phyloP scores from a whole-genome alignment of 2,329 filamentous ascomycete species.

The Pyrenochaeta sp. region DNA sequence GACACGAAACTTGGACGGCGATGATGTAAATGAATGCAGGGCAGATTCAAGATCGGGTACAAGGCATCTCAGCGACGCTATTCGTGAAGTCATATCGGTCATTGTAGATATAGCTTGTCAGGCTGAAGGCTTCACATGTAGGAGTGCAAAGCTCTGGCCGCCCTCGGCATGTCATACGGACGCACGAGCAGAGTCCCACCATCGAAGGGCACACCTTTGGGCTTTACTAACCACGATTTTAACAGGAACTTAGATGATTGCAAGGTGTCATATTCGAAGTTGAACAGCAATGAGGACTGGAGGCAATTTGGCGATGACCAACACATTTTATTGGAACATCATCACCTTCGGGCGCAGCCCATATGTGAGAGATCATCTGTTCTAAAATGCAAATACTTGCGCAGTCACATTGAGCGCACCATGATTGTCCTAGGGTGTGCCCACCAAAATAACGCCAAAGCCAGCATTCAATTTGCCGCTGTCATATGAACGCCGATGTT shows the following conservation, averaged over 20 bases:
- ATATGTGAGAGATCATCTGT: background rate
- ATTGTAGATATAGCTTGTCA: slow-evolving; percentile 9
- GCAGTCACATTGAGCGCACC: slow-evolving; percentile 3
- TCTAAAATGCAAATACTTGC: slow-evolving; percentile 1
- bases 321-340: background rate
- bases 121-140: background rate
- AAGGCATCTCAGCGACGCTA: slow-evolving; percentile 35
- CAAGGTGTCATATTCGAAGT: background rate
- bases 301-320: background rate
- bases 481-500: slow-evolving; percentile 50
- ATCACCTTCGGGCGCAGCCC: background rate
- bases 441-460: slow-evolving; percentile 15
- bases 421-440: slow-evolving; percentile 3
- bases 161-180: background rate
- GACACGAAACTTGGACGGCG: slow-evolving; percentile 45
- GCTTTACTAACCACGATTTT: too few species aligned
- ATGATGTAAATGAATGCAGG: slow-evolving; percentile 44
- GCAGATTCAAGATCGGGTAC: slow-evolving; percentile 45
- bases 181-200: background rate
- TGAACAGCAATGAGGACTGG: background rate
- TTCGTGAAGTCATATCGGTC: slow-evolving; percentile 39
- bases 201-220: too few species aligned
- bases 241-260: background rate
- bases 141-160: background rate
- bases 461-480: slow-evolving; percentile 16